Evolutionary conservation across 768 basidiomycete species (phyloP).

Genomic region (Myochromella boudieri): DNA sequence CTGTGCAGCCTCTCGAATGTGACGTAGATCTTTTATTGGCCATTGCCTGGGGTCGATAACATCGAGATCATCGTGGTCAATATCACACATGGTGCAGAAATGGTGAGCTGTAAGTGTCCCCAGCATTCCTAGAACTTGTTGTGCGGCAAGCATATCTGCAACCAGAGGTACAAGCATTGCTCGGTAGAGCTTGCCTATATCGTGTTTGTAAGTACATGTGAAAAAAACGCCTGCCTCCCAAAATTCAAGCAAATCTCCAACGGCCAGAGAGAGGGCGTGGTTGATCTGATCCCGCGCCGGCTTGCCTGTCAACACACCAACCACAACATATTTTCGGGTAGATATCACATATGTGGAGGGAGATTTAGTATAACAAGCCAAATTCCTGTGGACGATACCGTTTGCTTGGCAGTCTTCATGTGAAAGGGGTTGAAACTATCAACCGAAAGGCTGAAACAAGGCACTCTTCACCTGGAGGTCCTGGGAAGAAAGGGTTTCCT

Average conservation of each 20-base stretch:
- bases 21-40: background rate
- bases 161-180: slow-evolving; percentile 18
- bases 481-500: background rate
- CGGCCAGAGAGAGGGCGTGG: slow-evolving; percentile 30
- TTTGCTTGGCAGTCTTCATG: background rate
- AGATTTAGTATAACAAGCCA: slow-evolving; percentile 34
- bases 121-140: slow-evolving; percentile 7
- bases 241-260: slow-evolving; percentile 29
- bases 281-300: slow-evolving; percentile 31
- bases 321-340: slow-evolving; percentile 36
- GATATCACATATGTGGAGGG: slow-evolving; percentile 8
- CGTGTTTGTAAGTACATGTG: slow-evolving; percentile 18
- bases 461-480: background rate
- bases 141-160: slow-evolving; percentile 22
- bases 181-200: slow-evolving; percentile 19
- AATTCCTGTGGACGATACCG: slow-evolving; percentile 7
- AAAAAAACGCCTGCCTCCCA: slow-evolving; percentile 30
- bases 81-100: slow-evolving; percentile 10
- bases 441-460: background rate
- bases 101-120: slow-evolving; percentile 1
- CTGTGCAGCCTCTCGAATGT: slow-evolving; percentile 5
- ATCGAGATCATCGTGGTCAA: slow-evolving; percentile 13
- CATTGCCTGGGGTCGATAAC: slow-evolving; percentile 1
- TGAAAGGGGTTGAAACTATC: too few relatives aligned
- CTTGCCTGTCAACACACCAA: slow-evolving; percentile 22